Conservation (phyloP, 2,329 filamentous ascomycete genomes). For the Colletotrichum zoysiae region DNA sequence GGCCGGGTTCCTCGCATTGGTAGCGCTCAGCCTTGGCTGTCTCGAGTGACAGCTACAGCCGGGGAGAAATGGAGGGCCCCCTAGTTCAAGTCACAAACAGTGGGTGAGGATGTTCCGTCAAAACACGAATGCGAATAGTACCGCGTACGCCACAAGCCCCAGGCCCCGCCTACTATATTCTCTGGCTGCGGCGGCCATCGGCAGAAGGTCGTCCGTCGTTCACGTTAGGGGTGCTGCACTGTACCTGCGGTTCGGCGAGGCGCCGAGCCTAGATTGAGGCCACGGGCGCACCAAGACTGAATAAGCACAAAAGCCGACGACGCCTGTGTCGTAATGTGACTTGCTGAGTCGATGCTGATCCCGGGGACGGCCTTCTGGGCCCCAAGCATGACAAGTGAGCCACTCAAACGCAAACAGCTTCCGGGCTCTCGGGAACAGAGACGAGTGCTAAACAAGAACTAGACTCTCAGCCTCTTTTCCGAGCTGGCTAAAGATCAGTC, state of each 20-base stretch:
- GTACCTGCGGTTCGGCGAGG: not conserved
- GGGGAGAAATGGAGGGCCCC: not conserved
- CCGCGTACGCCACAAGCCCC: not conserved
- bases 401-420: conserved; percentile 24
- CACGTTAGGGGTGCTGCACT: not conserved
- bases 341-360: not conserved
- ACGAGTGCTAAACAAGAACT: not conserved
- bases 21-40: not conserved
- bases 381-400: not conserved
- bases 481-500: not conserved
- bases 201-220: not conserved
- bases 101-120: conserved; percentile 23
- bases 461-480: conserved; percentile 4
- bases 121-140: not conserved
- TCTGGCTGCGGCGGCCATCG: conserved; percentile 3
- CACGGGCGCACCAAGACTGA: not conserved
- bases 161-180: not conserved
- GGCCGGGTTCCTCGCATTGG: conserved; percentile 6
- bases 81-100: conserved; percentile 18
- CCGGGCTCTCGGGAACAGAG: conserved; percentile 12
- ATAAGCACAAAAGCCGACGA: conserved; percentile 10
- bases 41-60: not conserved
- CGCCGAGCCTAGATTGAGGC: not conserved
- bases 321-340: conserved; percentile 1
- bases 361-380: not conserved